Base-by-base conservation (phyloP, 2,329 filamentous ascomycete species). In the Aspergillus sp. region DNA sequence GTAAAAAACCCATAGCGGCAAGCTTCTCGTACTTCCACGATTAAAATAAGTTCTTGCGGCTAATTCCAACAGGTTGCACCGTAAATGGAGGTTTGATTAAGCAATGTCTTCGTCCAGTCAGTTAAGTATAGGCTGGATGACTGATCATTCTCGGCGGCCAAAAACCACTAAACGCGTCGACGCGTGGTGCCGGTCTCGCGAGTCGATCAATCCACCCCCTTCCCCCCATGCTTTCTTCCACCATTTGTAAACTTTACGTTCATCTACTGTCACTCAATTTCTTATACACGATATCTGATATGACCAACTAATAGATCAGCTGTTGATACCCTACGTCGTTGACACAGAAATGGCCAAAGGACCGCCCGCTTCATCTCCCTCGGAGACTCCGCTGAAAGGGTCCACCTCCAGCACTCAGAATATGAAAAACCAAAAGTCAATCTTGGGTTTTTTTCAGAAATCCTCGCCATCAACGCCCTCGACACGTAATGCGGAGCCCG, bases 391-490 rank as follows among this genome's bases (percentile, higher is more conserved):
- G 18, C 63, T 78, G 56, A 78, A 77, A 63, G 71, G 72, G 58
- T 67, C 76, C 6, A 73, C 73, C 6, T 73, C 76, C 17, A 75
- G 71, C 55, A 72, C 73, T 11, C 73, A 76, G 62, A 76, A 76
- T 44, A 76, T 75, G 72, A 86, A 86, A 68, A 86, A 84, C 67
- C 87, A 90, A 69, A 82, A 81, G 71, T 90, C 88, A 53, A 91
- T 95, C 58, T 79, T 91, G 36, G 89, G 89, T 43, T 95, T 95
- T 81, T 93, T 93, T 68, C 82, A 88, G 64, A 91, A 77, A 56
- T 77, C 80, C 3, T 75, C 80, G 13, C 79, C 79, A 17, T 78
- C 80, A 24, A 80, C 80, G 47, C 70, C 68, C 61, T 69, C 72
- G 1, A 62, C 56, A 20, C 64, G 66, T 34, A 60, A 64, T 45